These are phyloP conservation scores for Furcasterigmium sp. DNA, from an alignment of 2,329 filamentous ascomycete genomes.

Conservation along the genomic window DNA sequence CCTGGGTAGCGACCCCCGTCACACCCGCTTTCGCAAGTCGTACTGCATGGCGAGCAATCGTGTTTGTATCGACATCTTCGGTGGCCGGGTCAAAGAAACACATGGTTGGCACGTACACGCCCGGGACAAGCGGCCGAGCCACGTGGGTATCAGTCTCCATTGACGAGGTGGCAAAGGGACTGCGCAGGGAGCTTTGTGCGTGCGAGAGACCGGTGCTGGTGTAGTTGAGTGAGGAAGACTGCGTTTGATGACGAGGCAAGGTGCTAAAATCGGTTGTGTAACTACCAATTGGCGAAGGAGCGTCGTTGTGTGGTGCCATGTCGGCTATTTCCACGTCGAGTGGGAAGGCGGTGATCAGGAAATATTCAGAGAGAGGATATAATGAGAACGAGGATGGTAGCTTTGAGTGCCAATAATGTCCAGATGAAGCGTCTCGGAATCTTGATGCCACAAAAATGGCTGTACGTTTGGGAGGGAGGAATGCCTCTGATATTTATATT, in stretches of 20 bases:
- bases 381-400: no score
- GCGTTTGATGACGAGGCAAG: slow-evolving; percentile 24
- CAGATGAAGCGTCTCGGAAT: no score
- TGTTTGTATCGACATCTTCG: slow-evolving; percentile 61
- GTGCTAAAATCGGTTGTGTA: slow-evolving; percentile 35
- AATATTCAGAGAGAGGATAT: no score
- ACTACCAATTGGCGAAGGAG: slow-evolving; percentile 38
- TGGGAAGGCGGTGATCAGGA: no score
- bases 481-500: no score
- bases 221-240: slow-evolving; percentile 22
- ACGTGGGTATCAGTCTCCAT: slow-evolving; percentile 25
- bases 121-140: slow-evolving; percentile 36
- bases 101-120: slow-evolving; percentile 69
- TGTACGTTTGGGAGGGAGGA: no score
- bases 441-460: no score
- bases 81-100: slow-evolving; percentile 64
- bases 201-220: slow-evolving; percentile 19
- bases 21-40: slow-evolving; percentile 71
- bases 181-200: slow-evolving; percentile 30
- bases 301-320: slow-evolving; percentile 45
- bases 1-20: slow-evolving; percentile 69
- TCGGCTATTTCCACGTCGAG: no score
- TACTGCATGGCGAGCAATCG: slow-evolving; percentile 56
- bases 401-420: no score
- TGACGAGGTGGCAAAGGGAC: slow-evolving; percentile 35